These are phyloP conservation scores for Hypoxylon lienhwacheense DNA, from an alignment of 495 filamentous ascomycete species.

Conservation along the genomic window DNA sequence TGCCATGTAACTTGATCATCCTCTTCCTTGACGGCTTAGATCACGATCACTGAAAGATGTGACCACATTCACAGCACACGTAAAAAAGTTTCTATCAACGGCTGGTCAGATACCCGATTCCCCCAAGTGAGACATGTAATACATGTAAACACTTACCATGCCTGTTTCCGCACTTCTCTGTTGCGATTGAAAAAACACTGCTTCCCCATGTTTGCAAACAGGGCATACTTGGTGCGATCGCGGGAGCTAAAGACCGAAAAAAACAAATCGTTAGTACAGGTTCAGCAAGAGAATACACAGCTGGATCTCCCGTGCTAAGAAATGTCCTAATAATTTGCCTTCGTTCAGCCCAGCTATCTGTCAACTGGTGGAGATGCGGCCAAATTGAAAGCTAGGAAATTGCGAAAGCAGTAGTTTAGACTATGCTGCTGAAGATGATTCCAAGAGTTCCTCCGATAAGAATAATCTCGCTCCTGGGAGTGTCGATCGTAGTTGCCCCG, in stretches of 20 bases:
- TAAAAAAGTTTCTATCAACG: slow-evolving; percentile 86
- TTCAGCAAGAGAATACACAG: slow-evolving; percentile 26
- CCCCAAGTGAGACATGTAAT: not conserved
- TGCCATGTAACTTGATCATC: slow-evolving; percentile 22
- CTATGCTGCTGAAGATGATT: no score
- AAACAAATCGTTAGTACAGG: slow-evolving; percentile 54
- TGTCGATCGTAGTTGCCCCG: not conserved
- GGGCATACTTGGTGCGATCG: slow-evolving; percentile 81
- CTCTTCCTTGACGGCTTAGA: not conserved
- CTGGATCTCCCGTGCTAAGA: slow-evolving; percentile 15
- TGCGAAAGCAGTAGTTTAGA: not conserved
- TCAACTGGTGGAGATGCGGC: not conserved
- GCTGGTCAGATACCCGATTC: slow-evolving; percentile 33
- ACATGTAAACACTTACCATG: slow-evolving; percentile 69
- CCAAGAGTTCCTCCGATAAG: no score
- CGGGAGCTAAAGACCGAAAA: slow-evolving; percentile 68
- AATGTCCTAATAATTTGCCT: slow-evolving; percentile 1
- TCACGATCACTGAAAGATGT: slow-evolving; percentile 67
- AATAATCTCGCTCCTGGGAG: not conserved
- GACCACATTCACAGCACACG: slow-evolving; percentile 89
- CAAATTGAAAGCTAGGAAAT: not conserved
- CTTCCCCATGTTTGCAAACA: slow-evolving; percentile 78
- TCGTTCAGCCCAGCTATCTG: slow-evolving; percentile 9
- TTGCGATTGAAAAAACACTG: slow-evolving; percentile 98
- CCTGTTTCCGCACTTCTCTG: slow-evolving; percentile 95